Conservation (phyloP, 148 eudicot species). For the Chenopodium berlandieri region DNA sequence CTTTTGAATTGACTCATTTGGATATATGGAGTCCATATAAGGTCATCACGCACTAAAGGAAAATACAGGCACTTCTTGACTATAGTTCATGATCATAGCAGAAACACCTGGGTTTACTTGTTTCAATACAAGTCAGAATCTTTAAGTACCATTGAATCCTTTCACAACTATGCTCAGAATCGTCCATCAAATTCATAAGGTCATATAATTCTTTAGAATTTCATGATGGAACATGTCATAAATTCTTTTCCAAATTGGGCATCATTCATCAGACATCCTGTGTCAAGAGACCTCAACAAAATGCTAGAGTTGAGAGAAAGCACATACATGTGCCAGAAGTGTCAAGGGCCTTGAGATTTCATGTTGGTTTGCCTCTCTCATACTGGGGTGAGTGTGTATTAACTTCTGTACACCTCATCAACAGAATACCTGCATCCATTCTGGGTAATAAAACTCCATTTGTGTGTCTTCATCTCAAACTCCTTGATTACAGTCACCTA, state of each 20-base stretch:
- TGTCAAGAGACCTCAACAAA: background rate
- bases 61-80: background rate
- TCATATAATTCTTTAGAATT: background rate
- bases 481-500: background rate
- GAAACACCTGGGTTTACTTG: background rate
- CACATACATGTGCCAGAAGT: background rate
- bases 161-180: background rate
- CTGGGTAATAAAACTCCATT: background rate
- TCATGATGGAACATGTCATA: background rate
- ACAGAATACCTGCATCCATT: background rate
- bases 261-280: background rate
- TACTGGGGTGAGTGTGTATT: no score
- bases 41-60: background rate
- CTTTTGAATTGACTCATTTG: background rate
- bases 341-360: background rate
- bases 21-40: background rate
- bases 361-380: background rate
- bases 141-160: background rate
- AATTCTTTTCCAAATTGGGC: no score
- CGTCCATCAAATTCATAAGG: background rate
- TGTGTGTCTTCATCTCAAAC: no score
- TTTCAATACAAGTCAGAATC: background rate
- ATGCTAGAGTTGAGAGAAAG: background rate
- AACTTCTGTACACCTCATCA: background rate
- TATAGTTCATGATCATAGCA: background rate